Conservation (phyloP, 2,329 filamentous ascomycete genomes). For the Cladobotryum mycophilum region DNA sequence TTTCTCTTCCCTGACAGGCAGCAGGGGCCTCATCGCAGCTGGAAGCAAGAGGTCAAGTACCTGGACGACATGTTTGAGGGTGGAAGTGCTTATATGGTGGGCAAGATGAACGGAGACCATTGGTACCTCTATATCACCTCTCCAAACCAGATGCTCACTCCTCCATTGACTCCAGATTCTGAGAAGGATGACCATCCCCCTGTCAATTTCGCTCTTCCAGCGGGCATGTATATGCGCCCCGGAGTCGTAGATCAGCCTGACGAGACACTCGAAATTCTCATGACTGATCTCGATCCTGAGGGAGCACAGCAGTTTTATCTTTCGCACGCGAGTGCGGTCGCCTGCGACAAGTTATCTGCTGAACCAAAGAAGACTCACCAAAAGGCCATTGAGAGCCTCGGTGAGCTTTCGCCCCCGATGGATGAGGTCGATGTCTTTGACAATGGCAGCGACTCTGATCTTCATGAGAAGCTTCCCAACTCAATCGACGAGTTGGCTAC, state of each 20-base stretch:
- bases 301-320: slow-evolving; percentile 66
- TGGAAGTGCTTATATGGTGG: slow-evolving; percentile 98
- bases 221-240: slow-evolving; percentile 35
- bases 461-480: slow-evolving; percentile 52
- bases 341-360: slow-evolving; percentile 69
- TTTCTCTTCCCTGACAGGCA: slow-evolving; percentile 94
- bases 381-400: slow-evolving; percentile 52
- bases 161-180: slow-evolving; percentile 68
- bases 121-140: slow-evolving; percentile 98
- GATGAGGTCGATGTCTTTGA: slow-evolving; percentile 79
- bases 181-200: slow-evolving; percentile 32
- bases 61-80: slow-evolving; percentile 86
- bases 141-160: slow-evolving; percentile 71
- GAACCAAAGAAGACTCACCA: slow-evolving; percentile 59
- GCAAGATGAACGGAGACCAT: slow-evolving; percentile 99
- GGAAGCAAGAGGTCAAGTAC: slow-evolving; percentile 91
- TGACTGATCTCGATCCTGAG: slow-evolving; percentile 64
- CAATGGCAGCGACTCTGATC: slow-evolving; percentile 49
- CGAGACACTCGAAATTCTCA: slow-evolving; percentile 70
- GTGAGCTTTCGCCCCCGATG: slow-evolving; percentile 44
- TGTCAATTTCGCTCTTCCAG: slow-evolving; percentile 46
- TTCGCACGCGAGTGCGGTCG: slow-evolving; percentile 77
- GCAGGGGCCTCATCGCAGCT: slow-evolving; percentile 90
- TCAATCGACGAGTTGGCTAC: slow-evolving; percentile 72
- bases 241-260: slow-evolving; percentile 52